phyloP scores from a whole-genome alignment of 768 basidiomycete species.

The Tephrocybe rancida region DNA sequence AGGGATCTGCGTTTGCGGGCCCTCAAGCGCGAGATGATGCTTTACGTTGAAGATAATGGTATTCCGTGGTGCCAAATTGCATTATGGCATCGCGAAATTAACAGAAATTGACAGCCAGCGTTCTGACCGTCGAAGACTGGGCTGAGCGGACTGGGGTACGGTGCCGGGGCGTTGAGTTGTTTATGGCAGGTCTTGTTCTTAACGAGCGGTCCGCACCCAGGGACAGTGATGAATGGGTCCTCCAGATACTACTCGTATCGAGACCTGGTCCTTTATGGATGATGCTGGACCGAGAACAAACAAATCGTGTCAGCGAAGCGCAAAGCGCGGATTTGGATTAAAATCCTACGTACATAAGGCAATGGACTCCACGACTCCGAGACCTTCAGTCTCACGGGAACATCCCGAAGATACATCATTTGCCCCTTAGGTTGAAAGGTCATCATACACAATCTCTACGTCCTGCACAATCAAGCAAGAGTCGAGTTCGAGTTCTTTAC shows the following conservation, averaged over 20 bases:
- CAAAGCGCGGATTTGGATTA: neutral
- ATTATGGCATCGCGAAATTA: too few relatives aligned
- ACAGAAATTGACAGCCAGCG: too few relatives aligned
- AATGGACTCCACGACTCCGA: constrained; percentile 1
- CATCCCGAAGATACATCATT: constrained; percentile 9
- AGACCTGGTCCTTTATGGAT: neutral
- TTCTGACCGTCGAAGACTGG: too few relatives aligned
- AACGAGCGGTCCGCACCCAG: neutral
- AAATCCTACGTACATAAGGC: constrained; percentile 12
- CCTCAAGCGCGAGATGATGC: too few relatives aligned
- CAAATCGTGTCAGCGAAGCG: constrained; percentile 4
- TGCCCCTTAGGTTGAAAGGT: neutral
- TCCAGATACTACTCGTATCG: neutral
- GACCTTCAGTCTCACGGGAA: constrained; percentile 5
- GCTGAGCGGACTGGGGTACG: too few relatives aligned
- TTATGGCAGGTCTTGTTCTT: constrained; percentile 3
- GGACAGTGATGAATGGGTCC: neutral
- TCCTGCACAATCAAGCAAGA: neutral
- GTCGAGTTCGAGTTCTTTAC: neutral
- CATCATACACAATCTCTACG: neutral
- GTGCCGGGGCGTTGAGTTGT: too few relatives aligned
- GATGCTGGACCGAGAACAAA: neutral
- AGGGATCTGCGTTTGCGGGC: too few relatives aligned
- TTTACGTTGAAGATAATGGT: too few relatives aligned
- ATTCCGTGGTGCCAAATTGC: too few relatives aligned